phyloP scores from a whole-genome alignment of 2,329 filamentous ascomycete genomes.

The Epichloe amarillans region DNA sequence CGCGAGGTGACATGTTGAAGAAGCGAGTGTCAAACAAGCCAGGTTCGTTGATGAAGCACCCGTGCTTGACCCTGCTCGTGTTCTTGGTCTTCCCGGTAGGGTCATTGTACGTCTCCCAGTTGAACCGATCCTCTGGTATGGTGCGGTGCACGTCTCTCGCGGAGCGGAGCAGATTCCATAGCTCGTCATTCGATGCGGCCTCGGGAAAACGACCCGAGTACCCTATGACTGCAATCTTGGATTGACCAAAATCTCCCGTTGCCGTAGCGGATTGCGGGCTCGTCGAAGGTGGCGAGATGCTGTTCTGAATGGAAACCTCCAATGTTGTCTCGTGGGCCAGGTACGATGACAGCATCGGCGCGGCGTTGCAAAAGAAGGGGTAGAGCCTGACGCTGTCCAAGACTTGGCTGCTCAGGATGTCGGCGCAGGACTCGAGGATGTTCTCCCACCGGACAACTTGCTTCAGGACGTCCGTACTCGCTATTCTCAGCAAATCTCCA shows the following conservation, averaged over 20 bases:
- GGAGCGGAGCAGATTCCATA: slow-evolving; percentile 48
- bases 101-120: slow-evolving; percentile 51
- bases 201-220: slow-evolving; percentile 28
- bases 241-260: background rate
- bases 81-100: slow-evolving; percentile 52
- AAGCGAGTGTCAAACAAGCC: slow-evolving; percentile 61
- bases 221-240: slow-evolving; percentile 61
- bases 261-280: too few species aligned
- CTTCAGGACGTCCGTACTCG: too few species aligned
- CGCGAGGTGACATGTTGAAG: slow-evolving; percentile 69
- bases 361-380: background rate
- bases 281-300: too few species aligned
- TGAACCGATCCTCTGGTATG: slow-evolving; percentile 50
- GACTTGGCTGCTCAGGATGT: background rate
- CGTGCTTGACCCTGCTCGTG: slow-evolving; percentile 53
- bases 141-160: slow-evolving; percentile 47
- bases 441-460: too few species aligned
- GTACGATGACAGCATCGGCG: background rate
- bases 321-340: too few species aligned
- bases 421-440: too few species aligned
- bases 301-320: too few species aligned
- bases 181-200: slow-evolving; percentile 18
- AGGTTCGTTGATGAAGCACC: slow-evolving; percentile 55
- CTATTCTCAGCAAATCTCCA: too few species aligned
- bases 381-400: background rate